Evolutionary conservation across 2,329 filamentous ascomycete species (phyloP).

Genomic region (Albifimbria verrucaria): DNA sequence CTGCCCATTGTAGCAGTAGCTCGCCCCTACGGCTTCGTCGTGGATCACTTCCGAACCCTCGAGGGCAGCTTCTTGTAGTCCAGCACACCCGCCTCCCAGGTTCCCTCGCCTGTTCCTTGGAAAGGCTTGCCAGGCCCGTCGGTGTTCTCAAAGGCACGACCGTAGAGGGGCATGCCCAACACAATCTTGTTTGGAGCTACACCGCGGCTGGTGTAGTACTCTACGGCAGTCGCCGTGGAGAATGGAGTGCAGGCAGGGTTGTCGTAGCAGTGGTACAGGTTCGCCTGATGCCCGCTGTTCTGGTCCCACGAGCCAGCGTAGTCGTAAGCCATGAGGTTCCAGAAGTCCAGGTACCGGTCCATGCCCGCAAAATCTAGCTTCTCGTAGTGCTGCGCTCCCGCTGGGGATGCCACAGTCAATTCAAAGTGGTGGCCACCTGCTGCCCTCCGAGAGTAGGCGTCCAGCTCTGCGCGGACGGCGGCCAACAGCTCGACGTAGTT

Average conservation of each 20-base stretch:
- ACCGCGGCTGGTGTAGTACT: constrained; percentile 64
- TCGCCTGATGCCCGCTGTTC: constrained; percentile 73
- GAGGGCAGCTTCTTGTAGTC: constrained; percentile 81
- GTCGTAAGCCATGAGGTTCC: constrained; percentile 88
- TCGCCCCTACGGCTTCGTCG: constrained; percentile 64
- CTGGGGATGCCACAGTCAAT: constrained; percentile 62
- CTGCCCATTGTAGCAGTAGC: constrained; percentile 69
- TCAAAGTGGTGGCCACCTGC: constrained; percentile 52
- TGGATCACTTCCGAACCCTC: constrained; percentile 60
- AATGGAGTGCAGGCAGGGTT: constrained; percentile 72
- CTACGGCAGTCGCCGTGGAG: constrained; percentile 67
- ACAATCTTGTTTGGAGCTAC: constrained; percentile 73
- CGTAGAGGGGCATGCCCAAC: constrained; percentile 89
- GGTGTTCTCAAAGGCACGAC: constrained; percentile 78
- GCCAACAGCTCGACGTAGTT: constrained; percentile 58
- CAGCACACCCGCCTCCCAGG: constrained; percentile 81
- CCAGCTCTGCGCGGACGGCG: constrained; percentile 54
- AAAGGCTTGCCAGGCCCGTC: constrained; percentile 68
- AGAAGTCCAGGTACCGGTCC: constrained; percentile 67
- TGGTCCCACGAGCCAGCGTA: constrained; percentile 80
- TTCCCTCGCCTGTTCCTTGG: constrained; percentile 71
- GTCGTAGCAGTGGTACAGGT: constrained; percentile 59
- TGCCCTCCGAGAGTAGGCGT: constrained; percentile 49
- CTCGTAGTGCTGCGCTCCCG: constrained; percentile 59
- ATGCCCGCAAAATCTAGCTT: constrained; percentile 61